Evolutionary conservation across 768 basidiomycete genomes (phyloP), one percentile per base, ranked within the genome.

Genomic region (Rhizopogon rudus): DNA sequence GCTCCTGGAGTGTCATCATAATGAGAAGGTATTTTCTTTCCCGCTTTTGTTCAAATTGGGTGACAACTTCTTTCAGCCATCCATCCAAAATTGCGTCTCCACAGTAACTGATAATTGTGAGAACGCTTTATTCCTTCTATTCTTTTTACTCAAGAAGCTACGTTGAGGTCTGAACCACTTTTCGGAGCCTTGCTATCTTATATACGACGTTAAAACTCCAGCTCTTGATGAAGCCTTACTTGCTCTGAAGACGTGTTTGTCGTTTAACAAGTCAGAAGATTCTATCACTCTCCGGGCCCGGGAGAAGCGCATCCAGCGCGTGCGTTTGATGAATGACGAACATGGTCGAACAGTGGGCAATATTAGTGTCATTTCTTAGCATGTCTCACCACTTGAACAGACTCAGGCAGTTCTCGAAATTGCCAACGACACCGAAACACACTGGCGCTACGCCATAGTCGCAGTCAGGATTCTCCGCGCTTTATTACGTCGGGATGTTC

Each of bases 391-490:
- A 57, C 22, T 42, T 33, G 55, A 48, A 60, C 52, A 41, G 40
- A 62, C 80, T 81, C 74, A 70, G 4, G 44, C 56, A 2, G 56
- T 58, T 43, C 68, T 88, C 33, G 74, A 78, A 29, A 76, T 89
- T 39, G 88, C 81, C 1, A 75, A 80, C 20, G 81, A 82, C 28
- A 60, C 78, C 3, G 69, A 74, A 14, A 91, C 87, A 5, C 91
- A 93, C 64, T 92, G 91, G 91, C 80, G 83, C 53, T 93, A 93
- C 65, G 73, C 76, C 6, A 86, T 91, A 41, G 81, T 83, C 39
- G 87, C 88, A 9, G 75, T 84, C 29, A 77, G 87, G 53, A 81
- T 81, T 63, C 73, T 92, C 14, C 78, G 88, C 28, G 81, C 87
- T 3, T 71, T 92, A 13, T 74, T 91, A 45, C 76, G 90, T 17